Evolutionary conservation across 495 filamentous ascomycete genomes (phyloP).

Genomic region (Talaromyces nanjingensis): DNA sequence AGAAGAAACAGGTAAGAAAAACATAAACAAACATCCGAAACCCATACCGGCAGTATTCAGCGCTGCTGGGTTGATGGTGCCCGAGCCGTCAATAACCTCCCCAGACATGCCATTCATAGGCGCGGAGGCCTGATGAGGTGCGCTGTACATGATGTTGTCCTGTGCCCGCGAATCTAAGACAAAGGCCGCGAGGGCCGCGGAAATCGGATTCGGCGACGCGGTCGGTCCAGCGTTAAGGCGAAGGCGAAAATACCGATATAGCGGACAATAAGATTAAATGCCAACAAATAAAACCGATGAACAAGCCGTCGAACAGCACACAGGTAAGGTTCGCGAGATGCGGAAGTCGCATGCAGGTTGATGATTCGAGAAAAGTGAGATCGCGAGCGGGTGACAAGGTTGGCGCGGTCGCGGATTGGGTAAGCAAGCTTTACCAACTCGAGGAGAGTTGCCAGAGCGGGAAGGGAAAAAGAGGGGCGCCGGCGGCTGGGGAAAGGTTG

Average conservation of each 20-base stretch:
- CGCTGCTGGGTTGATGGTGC: conserved; percentile 75
- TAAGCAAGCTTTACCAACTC: conserved; percentile 1
- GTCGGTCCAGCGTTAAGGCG: conserved; percentile 12
- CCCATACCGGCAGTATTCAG: conserved; percentile 57
- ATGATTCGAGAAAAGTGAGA: conserved; percentile 1
- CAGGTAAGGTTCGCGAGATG: neutral
- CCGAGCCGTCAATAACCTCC: conserved; percentile 62
- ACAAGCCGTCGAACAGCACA: neutral
- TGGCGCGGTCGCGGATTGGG: conserved; percentile 7
- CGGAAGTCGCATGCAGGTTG: conserved; percentile 6
- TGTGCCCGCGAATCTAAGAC: conserved; percentile 19
- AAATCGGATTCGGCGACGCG: conserved; percentile 27
- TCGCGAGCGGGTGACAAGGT: conserved; percentile 6
- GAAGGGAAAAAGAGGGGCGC: neutral
- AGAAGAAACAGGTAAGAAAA: conserved; percentile 4
- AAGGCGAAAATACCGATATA: conserved; percentile 10
- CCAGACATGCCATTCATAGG: conserved; percentile 56
- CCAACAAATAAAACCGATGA: neutral
- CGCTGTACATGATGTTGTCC: conserved; percentile 49
- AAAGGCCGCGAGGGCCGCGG: conserved; percentile 20
- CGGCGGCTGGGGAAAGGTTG: neutral
- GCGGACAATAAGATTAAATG: neutral
- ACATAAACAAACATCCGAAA: conserved; percentile 13
- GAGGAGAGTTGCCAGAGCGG: neutral
- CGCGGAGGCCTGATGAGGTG: conserved; percentile 37